Base-by-base conservation (phyloP, 1,139 yeast genomes). In the Scheffersomyces lignicola region DNA sequence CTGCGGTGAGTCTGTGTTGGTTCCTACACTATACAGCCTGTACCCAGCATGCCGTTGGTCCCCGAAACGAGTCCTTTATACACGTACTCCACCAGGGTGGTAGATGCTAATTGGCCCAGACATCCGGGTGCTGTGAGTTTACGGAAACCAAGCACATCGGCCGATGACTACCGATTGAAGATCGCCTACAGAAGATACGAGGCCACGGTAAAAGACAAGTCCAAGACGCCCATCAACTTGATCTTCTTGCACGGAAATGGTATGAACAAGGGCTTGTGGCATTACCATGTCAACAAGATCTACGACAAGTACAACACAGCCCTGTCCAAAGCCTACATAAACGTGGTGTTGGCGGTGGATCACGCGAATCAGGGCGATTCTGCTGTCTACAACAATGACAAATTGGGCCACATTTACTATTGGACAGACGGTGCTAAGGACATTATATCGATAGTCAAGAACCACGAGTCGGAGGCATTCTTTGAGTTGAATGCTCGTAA, bases 391-490 rank as follows among this genome's bases (percentile, higher is more conserved):
- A 84, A 84, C 47, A 49, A 54, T 21, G 75, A 62, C 6, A 72
- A 73, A 39, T 51, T 83, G 16, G 86, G 88, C 0, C 65, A 71
- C 58, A 60, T 61, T 14, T 61, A 56, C 42, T 65, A 73, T 26
- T 84, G 92, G 92, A 57, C 65, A 14, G 92, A 84, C 51, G 78
- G 81, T 9, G 78, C 76, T 1, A 72, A 71, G 40, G 94, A 84
- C 51, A 54, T 76, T 32, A 60, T 73, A 32, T 54, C 60, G 36
- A 65, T 83, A 11, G 65, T 80, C 11, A 60, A 63, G 34, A 14
- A 29, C 12, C 59, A 68, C 26, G 76, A 71, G 39, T 54, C 47
- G 16, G 37, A 37, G 1, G 48, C 54, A 7, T 48, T 54, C 4
- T 33, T 41, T n/a, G 37, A 41, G 22, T 44, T 41, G n/a, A 60